Base-by-base conservation (phyloP, 345 rosid species). In the Carallia pectinifolia region DNA sequence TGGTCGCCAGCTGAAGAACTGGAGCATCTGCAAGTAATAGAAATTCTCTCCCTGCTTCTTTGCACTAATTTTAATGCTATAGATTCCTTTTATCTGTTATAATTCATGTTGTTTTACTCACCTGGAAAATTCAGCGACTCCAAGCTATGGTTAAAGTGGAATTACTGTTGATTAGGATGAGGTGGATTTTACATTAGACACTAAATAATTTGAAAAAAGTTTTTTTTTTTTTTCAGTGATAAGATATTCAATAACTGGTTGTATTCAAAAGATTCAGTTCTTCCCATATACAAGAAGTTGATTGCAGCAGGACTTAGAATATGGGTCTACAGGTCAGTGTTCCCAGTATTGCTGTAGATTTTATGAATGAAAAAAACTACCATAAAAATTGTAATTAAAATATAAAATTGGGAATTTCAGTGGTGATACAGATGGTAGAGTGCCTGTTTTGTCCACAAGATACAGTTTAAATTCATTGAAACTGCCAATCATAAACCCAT, bases 351-450 rank as follows among this genome's bases (percentile, higher is more conserved):
- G 9, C 34, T 10, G 50, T 23, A 23, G 23, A 23, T 23, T 23
- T 23, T 23, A 23, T 23, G 23, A 23, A 23, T 23, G 23, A 23
- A 23, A 23, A 23, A 23, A 23, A 23, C 23, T 23, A 23, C 23
- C 23, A 23, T 23, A 23, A 23, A 23, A 23, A 23, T 23, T 23
- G 23, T 23, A 23, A 23, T 23, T 23, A 23, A 23, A 23, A 23
- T 23, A 44, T 44, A 44, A 44, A 44, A 12, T 44, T 50, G 61
- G 53, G 77, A 63, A 58, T 9, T 53, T 4, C 84, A 94, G 99
- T 71, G 99, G 99, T 66, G 99, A 95, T 70, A 92, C 99, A 52
- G 99, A 95, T 77, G 99, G 97, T 71, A 84, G 99, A 81, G 97
- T 95, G 67, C 92, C 99, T 34, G 95, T 92, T 19, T 83, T 95